These are phyloP conservation scores for Backusella macrospora DNA, from an alignment of 192 early-diverging fungal species.

Conservation along the genomic window DNA sequence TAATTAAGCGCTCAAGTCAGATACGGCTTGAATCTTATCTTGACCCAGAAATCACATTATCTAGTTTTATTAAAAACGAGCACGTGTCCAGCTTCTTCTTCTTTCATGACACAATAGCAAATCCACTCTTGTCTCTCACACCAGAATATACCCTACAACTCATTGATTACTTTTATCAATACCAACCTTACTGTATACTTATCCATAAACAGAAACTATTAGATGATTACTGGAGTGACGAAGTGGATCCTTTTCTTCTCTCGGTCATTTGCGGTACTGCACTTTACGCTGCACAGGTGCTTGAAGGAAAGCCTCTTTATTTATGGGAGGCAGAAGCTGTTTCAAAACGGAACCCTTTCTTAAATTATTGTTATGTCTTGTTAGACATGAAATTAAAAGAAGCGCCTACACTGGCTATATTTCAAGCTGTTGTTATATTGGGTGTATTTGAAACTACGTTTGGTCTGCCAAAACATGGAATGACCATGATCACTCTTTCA, in stretches of 20 bases:
- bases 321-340: slow-evolving; percentile 4
- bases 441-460: slow-evolving; percentile 28
- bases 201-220: slow-evolving; percentile 29
- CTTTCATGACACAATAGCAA: not conserved
- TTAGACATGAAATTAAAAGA: not conserved
- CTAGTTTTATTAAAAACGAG: not conserved
- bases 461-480: slow-evolving; percentile 29
- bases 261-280: slow-evolving; percentile 28
- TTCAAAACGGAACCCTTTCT: slow-evolving; percentile 13
- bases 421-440: slow-evolving; percentile 27
- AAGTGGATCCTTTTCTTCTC: slow-evolving; percentile 25
- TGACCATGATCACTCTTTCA: slow-evolving; percentile 15
- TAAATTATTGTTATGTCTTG: slow-evolving; percentile 21
- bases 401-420: slow-evolving; percentile 5
- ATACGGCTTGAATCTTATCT: not conserved
- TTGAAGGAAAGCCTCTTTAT: slow-evolving; percentile 11
- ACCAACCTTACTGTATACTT: slow-evolving; percentile 20
- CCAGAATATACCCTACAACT: slow-evolving; percentile 23
- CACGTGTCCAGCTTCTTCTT: not conserved
- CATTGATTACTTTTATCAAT: slow-evolving; percentile 26
- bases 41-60: not conserved
- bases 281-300: slow-evolving; percentile 8
- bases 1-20: not conserved
- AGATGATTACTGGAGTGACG: slow-evolving; percentile 30
- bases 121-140: slow-evolving; percentile 19